Evolutionary conservation across 805 yeast genomes (phyloP).

Genomic region (Ogataea salicorniae): DNA sequence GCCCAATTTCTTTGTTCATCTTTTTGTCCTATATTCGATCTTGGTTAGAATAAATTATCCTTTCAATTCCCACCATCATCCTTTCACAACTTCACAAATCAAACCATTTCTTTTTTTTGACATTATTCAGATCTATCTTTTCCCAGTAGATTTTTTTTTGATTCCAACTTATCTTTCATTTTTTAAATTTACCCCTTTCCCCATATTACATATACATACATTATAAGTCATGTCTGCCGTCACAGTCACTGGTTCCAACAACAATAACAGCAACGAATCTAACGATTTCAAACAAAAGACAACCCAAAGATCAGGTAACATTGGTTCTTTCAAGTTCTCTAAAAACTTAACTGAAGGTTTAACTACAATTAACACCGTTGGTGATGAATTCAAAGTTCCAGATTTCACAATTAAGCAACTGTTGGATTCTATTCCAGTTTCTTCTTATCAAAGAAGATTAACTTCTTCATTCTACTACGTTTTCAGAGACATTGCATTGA

Average conservation of each 20-base stretch:
- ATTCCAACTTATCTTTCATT: too few relatives aligned
- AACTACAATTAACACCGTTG: slow-evolving; percentile 53
- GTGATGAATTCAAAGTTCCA: slow-evolving; percentile 67
- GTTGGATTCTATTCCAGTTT: slow-evolving; percentile 63
- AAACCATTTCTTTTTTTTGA: too few relatives aligned
- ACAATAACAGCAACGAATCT: slow-evolving; percentile 7
- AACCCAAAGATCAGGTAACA: slow-evolving; percentile 36
- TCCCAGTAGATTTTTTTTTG: too few relatives aligned
- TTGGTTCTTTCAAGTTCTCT: slow-evolving; percentile 32
- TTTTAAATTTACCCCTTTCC: background rate
- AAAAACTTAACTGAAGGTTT: slow-evolving; percentile 39
- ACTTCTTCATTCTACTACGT: slow-evolving; percentile 57
- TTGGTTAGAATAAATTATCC: too few relatives aligned
- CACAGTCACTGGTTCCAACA: slow-evolving; percentile 27
- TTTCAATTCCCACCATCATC: too few relatives aligned
- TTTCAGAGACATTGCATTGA: slow-evolving; percentile 53
- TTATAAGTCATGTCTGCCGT: slow-evolving; percentile 28
- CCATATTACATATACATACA: background rate
- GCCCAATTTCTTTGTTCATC: too few relatives aligned
- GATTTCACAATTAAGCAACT: slow-evolving; percentile 74
- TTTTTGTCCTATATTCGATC: too few relatives aligned
- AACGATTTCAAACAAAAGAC: slow-evolving; percentile 10
- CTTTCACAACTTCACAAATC: too few relatives aligned
- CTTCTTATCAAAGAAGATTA: slow-evolving; percentile 65
- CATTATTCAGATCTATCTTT: too few relatives aligned